A percentile compares a stretch with the other conserved stretches of the same genome.
Evolutionary conservation across 1,284 basidiomycete genomes (phyloP).

Genomic region (Melampsora americana): DNA sequence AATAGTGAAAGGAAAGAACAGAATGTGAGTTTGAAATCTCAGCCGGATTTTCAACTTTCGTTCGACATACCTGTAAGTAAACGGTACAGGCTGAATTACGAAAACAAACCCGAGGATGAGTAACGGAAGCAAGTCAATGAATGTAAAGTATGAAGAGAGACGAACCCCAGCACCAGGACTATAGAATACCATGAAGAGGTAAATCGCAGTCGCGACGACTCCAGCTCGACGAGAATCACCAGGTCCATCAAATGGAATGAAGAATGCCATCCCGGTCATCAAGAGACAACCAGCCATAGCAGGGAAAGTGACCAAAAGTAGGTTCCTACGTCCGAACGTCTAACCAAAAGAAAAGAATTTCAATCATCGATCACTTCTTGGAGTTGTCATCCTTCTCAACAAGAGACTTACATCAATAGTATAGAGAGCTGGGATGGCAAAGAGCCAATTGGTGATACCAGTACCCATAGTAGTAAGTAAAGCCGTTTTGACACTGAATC

Average conservation of each 20-base stretch:
- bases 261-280: slow-evolving; percentile 62
- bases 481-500: slow-evolving; percentile 59
- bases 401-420: slow-evolving; percentile 58
- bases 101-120: slow-evolving; percentile 61
- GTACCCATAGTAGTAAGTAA: slow-evolving; percentile 66
- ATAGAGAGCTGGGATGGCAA: slow-evolving; percentile 56
- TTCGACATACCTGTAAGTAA: slow-evolving; percentile 61
- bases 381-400: too few species aligned
- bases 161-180: slow-evolving; percentile 56
- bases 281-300: slow-evolving; percentile 65
- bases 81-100: slow-evolving; percentile 75
- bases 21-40: slow-evolving; percentile 54
- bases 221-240: slow-evolving; percentile 73
- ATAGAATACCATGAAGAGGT: slow-evolving; percentile 56
- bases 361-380: too few species aligned
- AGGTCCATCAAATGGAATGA: slow-evolving; percentile 77
- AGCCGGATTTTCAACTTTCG: neutral
- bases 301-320: slow-evolving; percentile 68
- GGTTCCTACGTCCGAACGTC: slow-evolving; percentile 66
- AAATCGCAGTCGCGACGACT: slow-evolving; percentile 53
- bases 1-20: neutral
- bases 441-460: slow-evolving; percentile 61
- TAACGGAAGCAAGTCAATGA: slow-evolving; percentile 48
- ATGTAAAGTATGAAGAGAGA: slow-evolving; percentile 57
- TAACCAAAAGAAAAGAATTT: neutral